These are phyloP conservation scores for Hypoxylon fragiforme DNA, from an alignment of 495 filamentous ascomycete species.

Conservation along the genomic window DNA sequence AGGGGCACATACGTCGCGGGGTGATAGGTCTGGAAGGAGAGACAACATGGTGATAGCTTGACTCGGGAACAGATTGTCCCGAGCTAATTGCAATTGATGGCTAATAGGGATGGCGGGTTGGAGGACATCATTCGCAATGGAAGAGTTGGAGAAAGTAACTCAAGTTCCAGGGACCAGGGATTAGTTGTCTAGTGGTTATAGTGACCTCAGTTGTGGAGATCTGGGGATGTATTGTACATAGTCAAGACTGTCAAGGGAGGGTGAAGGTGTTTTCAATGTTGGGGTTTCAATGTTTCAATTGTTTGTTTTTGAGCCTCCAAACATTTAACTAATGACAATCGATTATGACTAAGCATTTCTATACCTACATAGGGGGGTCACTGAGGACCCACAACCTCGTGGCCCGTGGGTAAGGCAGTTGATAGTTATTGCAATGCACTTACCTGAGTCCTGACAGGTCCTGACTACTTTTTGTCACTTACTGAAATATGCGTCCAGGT, in stretches of 20 bases:
- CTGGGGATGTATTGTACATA: background rate
- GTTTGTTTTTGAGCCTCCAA: constrained; percentile 20
- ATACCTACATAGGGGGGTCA: background rate
- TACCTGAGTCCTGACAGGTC: background rate
- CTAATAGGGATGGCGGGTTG: background rate
- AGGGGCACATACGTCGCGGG: constrained; percentile 71
- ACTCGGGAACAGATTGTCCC: constrained; percentile 21
- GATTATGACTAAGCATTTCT: constrained; percentile 25
- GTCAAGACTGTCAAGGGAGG: too few species aligned
- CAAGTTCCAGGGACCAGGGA: constrained; percentile 19
- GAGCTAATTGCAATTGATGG: constrained; percentile 9
- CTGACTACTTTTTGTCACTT: too few species aligned
- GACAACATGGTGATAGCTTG: constrained; percentile 57
- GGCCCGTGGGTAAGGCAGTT: too few species aligned
- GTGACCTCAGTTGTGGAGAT: background rate
- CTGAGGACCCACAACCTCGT: too few species aligned
- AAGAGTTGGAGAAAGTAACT: constrained; percentile 5
- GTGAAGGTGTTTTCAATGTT: too few species aligned
- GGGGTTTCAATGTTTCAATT: constrained; percentile 17
- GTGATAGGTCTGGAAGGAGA: constrained; percentile 71
- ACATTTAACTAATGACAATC: constrained; percentile 7
- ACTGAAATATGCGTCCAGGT: too few species aligned
- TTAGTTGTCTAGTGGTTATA: constrained; percentile 2
- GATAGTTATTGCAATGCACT: too few species aligned
- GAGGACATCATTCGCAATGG: constrained; percentile 14